phyloP scores from a whole-genome alignment of 2,329 filamentous ascomycete genomes.

The Aspergillus hiratsukae region DNA sequence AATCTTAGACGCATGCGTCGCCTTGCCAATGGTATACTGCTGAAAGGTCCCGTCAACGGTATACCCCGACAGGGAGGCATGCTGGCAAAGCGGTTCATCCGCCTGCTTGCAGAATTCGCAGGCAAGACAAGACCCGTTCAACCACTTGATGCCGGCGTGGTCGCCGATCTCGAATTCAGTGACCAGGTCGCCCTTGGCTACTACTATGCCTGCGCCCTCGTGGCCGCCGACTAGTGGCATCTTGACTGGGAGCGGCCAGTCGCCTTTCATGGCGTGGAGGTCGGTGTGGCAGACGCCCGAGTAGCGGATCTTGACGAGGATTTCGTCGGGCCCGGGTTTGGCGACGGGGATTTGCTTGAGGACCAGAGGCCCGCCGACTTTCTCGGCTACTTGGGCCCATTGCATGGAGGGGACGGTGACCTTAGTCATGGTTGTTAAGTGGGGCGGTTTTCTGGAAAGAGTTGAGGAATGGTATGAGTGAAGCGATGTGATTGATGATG shows the following conservation, averaged over 20 bases:
- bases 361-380: constrained; percentile 62
- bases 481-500: background rate
- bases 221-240: constrained; percentile 30
- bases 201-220: constrained; percentile 43
- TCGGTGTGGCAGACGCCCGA: constrained; percentile 10
- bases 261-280: constrained; percentile 2
- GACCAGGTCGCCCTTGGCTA: constrained; percentile 28
- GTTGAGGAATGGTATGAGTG: background rate
- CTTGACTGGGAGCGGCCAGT: constrained; percentile 3
- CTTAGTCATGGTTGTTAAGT: background rate
- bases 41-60: constrained; percentile 16
- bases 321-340: constrained; percentile 3
- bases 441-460: background rate
- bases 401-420: constrained; percentile 67
- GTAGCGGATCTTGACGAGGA: constrained; percentile 10
- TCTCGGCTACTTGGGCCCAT: constrained; percentile 85
- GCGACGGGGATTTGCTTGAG: constrained; percentile 54
- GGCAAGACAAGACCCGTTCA: constrained; percentile 15
- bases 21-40: constrained; percentile 16
- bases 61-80: constrained; percentile 13
- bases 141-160: constrained; percentile 19
- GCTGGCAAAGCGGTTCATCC: constrained; percentile 15
- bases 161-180: constrained; percentile 20
- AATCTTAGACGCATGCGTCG: constrained; percentile 13
- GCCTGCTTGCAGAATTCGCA: constrained; percentile 16